Base-by-base conservation (phyloP, 495 filamentous ascomycete genomes). In the Penicillium cosmopolitanum region DNA sequence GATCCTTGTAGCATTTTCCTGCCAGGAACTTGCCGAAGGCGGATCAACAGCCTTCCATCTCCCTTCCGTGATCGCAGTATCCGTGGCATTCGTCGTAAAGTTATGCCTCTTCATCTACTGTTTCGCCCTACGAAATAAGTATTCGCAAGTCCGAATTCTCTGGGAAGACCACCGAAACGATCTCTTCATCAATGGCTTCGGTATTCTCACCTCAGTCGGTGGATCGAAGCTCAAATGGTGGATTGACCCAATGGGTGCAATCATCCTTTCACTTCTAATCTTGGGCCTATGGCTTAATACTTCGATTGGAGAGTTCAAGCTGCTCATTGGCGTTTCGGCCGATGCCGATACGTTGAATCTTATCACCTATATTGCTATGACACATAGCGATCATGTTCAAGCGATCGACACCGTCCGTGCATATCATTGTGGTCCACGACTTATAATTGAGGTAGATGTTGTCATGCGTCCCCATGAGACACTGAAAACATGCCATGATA, bases 201-300 rank as follows among this genome's bases (percentile, higher is more conserved):
- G 36, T 55, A 55, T 46, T 4, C 38, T 55, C 15, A 55, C 53
- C 5, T 42, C 38, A 16, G 23, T 43, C 11, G 53, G 36, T 6
- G 53, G 53, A 9, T 42, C 53, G 18, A 55, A 55, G 53, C 53
- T 55, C 36, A 55, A 55, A 25, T 55, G 53, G 53, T 55, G 53
- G 53, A 44, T 55, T 55, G 38, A 55, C 38, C 53, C 53, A 11
- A 44, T 34, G 35, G 53, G 53, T 16, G 53, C 53, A 5, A 55
- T 55, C 7, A 44, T 55, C 23, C 38, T 55, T 21, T 55, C 53
- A 9, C 53, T 55, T 4, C 38, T 44, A 9, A 43, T 44, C 3
- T 19, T 44, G 4, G 53, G 53, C 23, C 18, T 55, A 25, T 42
- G 36, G 38, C 23, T 55, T 4, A 19, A 55, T 25, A 55, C 53